phyloP scores from a whole-genome alignment of 768 basidiomycete genomes.

The Amanita jacksonii region DNA sequence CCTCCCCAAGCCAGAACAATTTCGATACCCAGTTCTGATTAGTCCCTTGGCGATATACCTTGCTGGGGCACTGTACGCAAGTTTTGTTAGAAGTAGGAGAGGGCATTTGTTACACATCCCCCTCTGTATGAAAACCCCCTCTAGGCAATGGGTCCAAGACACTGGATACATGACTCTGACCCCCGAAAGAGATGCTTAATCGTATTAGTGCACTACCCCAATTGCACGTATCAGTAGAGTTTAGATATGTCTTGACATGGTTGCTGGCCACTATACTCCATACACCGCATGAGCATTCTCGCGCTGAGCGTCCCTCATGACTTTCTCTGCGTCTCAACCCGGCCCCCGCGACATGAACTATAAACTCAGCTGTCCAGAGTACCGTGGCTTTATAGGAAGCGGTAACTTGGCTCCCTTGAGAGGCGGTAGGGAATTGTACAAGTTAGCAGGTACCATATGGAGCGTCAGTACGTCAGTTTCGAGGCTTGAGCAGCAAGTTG shows the following conservation, averaged over 20 bases:
- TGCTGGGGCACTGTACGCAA: constrained; percentile 13
- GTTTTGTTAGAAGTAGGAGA: constrained; percentile 16
- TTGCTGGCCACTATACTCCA: constrained; percentile 25
- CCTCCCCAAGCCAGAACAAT: constrained; percentile 20
- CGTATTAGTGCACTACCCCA: too few species aligned
- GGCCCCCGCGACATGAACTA: constrained; percentile 39
- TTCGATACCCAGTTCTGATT: constrained; percentile 16
- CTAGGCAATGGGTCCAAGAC: too few species aligned
- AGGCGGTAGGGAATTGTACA: constrained; percentile 47
- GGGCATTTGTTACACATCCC: constrained; percentile 17
- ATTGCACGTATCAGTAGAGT: too few species aligned
- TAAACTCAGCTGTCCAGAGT: constrained; percentile 76
- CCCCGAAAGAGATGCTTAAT: too few species aligned
- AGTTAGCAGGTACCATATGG: constrained; percentile 77
- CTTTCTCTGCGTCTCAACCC: constrained; percentile 42
- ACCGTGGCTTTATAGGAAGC: constrained; percentile 70
- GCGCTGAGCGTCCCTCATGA: constrained; percentile 53
- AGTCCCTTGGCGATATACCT: constrained; percentile 13
- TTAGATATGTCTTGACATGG: too few species aligned
- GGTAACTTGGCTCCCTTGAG: constrained; percentile 55
- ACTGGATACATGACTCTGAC: too few species aligned
- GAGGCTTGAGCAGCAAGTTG: constrained; percentile 26
- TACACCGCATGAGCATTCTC: constrained; percentile 60
- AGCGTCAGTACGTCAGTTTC: constrained; percentile 87
- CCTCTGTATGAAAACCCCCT: constrained; percentile 2